Conservation (phyloP, 2,329 filamentous ascomycete species). For the Fusarium transvaalense region DNA sequence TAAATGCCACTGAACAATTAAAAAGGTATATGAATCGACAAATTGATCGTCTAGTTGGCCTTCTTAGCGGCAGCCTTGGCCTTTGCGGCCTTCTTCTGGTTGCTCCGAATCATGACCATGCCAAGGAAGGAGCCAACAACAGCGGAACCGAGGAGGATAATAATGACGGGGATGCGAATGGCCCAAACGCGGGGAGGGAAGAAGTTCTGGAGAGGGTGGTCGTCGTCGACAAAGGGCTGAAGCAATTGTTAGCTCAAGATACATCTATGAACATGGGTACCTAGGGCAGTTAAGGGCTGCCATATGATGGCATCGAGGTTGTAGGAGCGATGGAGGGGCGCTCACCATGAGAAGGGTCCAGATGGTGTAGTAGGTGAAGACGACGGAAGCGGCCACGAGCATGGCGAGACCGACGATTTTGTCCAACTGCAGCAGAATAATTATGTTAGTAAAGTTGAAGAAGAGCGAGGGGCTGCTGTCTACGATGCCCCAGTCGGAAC, state of each 20-base stretch:
- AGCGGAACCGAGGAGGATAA: slow-evolving; percentile 89
- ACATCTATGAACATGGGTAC: slow-evolving; percentile 2
- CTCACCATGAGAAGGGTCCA: slow-evolving; percentile 97
- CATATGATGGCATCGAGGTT: slow-evolving; percentile 7
- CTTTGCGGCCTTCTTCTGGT: slow-evolving; percentile 97
- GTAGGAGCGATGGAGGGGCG: slow-evolving; percentile 15
- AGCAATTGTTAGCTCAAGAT: slow-evolving; percentile 30
- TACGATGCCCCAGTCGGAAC: slow-evolving; percentile 18
- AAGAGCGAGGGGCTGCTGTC: slow-evolving; percentile 43
- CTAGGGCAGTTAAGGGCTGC: neutral
- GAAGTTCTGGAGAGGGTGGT: slow-evolving; percentile 92
- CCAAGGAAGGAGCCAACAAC: slow-evolving; percentile 96
- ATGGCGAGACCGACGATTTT: slow-evolving; percentile 79
- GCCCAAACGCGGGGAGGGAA: slow-evolving; percentile 99
- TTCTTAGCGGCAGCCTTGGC: slow-evolving; percentile 86
- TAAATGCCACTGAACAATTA: slow-evolving; percentile 39
- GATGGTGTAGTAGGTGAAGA: slow-evolving; percentile 90
- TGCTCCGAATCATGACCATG: slow-evolving; percentile 99
- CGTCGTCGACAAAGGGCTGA: slow-evolving; percentile 96
- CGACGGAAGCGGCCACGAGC: slow-evolving; percentile 73
- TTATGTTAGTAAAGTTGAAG: slow-evolving; percentile 30
- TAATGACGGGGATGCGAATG: slow-evolving; percentile 96
- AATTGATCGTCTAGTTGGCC: slow-evolving; percentile 72
- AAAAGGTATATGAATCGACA: slow-evolving; percentile 38
- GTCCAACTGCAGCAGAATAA: slow-evolving; percentile 76